A percentile compares a stretch with the other conserved stretches of the same genome.
Conservation (phyloP, 1,284 basidiomycete genomes). For the Veloporphyrellus conicus region DNA sequence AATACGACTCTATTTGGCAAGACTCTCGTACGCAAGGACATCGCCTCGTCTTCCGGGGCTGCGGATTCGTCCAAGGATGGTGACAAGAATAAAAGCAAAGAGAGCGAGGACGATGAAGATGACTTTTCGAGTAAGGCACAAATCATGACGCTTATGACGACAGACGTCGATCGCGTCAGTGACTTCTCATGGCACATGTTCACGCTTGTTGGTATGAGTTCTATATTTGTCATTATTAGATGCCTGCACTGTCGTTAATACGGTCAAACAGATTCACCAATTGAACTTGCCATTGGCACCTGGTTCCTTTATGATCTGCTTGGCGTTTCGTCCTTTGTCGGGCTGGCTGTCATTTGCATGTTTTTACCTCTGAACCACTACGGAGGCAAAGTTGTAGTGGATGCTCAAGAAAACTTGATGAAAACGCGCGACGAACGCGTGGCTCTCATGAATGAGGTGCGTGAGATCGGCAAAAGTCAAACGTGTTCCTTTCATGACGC, state of each 20-base stretch:
- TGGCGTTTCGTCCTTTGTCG: conserved; percentile 76
- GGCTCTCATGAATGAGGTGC: conserved; percentile 85
- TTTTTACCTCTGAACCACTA: conserved; percentile 87
- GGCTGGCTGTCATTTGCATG: conserved; percentile 76
- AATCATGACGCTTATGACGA: conserved; percentile 65
- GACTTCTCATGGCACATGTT: conserved; percentile 82
- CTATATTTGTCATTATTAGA: conserved; percentile 9
- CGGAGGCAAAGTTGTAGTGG: conserved; percentile 80
- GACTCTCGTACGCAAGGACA: conserved; percentile 83
- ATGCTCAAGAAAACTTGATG: conserved; percentile 85
- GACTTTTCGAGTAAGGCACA: conserved; percentile 88
- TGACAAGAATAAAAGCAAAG: conserved; percentile 31
- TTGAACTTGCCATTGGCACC: conserved; percentile 80
- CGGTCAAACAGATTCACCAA: conserved; percentile 63
- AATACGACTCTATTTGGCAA: conserved; percentile 87
- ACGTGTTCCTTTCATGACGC: neutral
- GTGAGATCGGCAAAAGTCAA: conserved; percentile 2
- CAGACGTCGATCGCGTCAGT: conserved; percentile 82
- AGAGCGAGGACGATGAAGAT: conserved; percentile 53
- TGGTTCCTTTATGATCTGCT: conserved; percentile 79
- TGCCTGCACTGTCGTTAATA: conserved; percentile 13
- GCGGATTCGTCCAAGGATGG: conserved; percentile 21
- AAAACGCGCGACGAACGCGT: conserved; percentile 88
- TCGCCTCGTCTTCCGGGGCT: conserved; percentile 58
- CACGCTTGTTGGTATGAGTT: conserved; percentile 56